These are phyloP conservation scores for Petrea volubilis DNA, from an alignment of 257 asterid genomes.

Conservation along the genomic window DNA sequence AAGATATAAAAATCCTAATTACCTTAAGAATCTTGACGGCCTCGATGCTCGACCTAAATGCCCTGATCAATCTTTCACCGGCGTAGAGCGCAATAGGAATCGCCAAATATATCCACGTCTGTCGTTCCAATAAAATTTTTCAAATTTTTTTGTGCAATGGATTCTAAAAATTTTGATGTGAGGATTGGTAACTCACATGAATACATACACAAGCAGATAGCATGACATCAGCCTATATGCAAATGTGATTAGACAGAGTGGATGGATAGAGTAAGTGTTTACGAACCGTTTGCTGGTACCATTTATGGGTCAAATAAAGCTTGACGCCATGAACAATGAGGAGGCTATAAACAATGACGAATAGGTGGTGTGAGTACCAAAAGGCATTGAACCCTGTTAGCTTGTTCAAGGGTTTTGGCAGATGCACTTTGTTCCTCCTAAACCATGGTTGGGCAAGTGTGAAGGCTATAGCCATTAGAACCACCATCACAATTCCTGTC, in stretches of 20 bases:
- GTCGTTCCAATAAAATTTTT: constrained; percentile 3
- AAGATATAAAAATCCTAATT: neutral
- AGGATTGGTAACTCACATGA: too few relatives aligned
- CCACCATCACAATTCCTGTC: constrained; percentile 80
- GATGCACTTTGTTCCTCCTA: constrained; percentile 49
- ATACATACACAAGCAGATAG: too few relatives aligned
- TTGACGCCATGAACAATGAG: constrained; percentile 78
- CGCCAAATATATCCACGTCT: constrained; percentile 91
- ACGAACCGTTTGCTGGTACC: constrained; percentile 37
- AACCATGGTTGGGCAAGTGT: constrained; percentile 83
- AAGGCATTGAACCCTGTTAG: constrained; percentile 90
- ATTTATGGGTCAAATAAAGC: constrained; percentile 59
- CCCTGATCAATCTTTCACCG: constrained; percentile 68
- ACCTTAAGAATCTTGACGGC: constrained; percentile 75
- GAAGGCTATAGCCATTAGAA: constrained; percentile 80
- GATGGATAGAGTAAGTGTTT: too few relatives aligned
- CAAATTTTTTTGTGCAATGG: neutral
- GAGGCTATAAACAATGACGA: constrained; percentile 63
- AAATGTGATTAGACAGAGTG: too few relatives aligned
- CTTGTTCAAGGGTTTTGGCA: constrained; percentile 64
- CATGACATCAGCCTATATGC: too few relatives aligned
- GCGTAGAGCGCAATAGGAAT: constrained; percentile 61
- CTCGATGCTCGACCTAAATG: constrained; percentile 76
- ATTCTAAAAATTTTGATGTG: neutral
- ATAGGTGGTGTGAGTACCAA: constrained; percentile 90